Conservation (phyloP, 2,329 filamentous ascomycete species). For the Talaromyces islandicus region DNA sequence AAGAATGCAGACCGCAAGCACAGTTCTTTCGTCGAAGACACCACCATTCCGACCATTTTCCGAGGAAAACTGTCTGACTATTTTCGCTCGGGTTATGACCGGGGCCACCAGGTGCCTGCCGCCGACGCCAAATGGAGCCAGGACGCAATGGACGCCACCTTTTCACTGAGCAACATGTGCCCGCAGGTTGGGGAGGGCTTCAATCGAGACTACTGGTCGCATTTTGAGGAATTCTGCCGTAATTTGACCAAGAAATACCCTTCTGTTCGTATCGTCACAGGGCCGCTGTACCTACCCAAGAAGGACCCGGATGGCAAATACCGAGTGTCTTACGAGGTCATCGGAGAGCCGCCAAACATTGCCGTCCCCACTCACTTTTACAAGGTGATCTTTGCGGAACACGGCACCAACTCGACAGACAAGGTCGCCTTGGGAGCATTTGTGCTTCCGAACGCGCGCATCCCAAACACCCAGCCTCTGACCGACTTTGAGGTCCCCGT, state of each 20-base stretch:
- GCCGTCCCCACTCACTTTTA: slow-evolving; percentile 98
- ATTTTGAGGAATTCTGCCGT: slow-evolving; percentile 96
- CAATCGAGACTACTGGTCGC: slow-evolving; percentile 98
- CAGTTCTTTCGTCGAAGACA: slow-evolving; percentile 78
- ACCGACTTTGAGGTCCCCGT: slow-evolving; percentile 91
- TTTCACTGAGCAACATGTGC: slow-evolving; percentile 92
- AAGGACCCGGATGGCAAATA: slow-evolving; percentile 88
- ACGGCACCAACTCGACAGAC: slow-evolving; percentile 57
- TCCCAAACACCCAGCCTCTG: slow-evolving; percentile 80
- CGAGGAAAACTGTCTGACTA: slow-evolving; percentile 89
- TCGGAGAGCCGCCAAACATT: slow-evolving; percentile 86
- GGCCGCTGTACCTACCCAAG: slow-evolving; percentile 86
- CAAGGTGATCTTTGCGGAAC: slow-evolving; percentile 96
- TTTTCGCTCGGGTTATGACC: slow-evolving; percentile 88
- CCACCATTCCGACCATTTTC: slow-evolving; percentile 73
- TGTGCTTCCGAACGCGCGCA: slow-evolving; percentile 85
- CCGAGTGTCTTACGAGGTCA: slow-evolving; percentile 92
- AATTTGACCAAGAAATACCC: slow-evolving; percentile 75
- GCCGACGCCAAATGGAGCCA: slow-evolving; percentile 97
- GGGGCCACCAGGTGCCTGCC: slow-evolving; percentile 93
- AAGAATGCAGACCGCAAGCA: slow-evolving; percentile 77
- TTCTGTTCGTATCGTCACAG: slow-evolving; percentile 84
- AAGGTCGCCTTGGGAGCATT: slow-evolving; percentile 89
- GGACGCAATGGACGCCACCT: slow-evolving; percentile 89
- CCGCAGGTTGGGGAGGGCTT: slow-evolving; percentile 97